phyloP scores from a whole-genome alignment of 768 basidiomycete species.

The Vararia minispora region DNA sequence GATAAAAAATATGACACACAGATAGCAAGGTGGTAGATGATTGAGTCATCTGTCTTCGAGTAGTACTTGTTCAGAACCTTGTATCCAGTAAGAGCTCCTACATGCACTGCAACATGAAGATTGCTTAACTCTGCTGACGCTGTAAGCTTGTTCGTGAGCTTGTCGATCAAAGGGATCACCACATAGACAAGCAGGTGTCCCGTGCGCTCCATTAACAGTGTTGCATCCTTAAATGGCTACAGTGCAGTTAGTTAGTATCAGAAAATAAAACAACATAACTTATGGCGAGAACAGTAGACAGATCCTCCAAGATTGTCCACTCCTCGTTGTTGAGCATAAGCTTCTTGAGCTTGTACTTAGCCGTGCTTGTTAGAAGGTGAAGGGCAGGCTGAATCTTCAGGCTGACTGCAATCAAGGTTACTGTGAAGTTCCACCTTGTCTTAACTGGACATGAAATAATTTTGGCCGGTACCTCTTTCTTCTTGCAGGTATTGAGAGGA shows the following conservation, averaged over 20 bases:
- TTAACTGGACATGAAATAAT: no score
- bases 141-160: slow-evolving; percentile 15
- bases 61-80: slow-evolving; percentile 22
- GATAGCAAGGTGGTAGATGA: slow-evolving; percentile 19
- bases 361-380: no score
- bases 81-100: slow-evolving; percentile 13
- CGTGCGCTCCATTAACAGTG: slow-evolving; percentile 16
- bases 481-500: no score
- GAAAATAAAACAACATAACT: background rate
- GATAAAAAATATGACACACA: slow-evolving; percentile 12
- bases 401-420: no score
- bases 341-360: no score
- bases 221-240: slow-evolving; percentile 18
- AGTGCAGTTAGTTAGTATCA: background rate
- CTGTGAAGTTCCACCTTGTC: no score
- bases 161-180: slow-evolving; percentile 21
- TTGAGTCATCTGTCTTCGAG: slow-evolving; percentile 15
- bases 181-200: slow-evolving; percentile 17
- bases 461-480: no score
- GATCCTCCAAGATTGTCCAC: slow-evolving; percentile 17
- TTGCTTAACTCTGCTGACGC: slow-evolving; percentile 8
- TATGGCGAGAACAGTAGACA: slow-evolving; percentile 17
- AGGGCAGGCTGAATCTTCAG: no score
- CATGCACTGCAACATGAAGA: slow-evolving; percentile 11
- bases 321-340: slow-evolving; percentile 11